phyloP scores from a whole-genome alignment of 2,329 filamentous ascomycete species.

The Epichloe elymi region DNA sequence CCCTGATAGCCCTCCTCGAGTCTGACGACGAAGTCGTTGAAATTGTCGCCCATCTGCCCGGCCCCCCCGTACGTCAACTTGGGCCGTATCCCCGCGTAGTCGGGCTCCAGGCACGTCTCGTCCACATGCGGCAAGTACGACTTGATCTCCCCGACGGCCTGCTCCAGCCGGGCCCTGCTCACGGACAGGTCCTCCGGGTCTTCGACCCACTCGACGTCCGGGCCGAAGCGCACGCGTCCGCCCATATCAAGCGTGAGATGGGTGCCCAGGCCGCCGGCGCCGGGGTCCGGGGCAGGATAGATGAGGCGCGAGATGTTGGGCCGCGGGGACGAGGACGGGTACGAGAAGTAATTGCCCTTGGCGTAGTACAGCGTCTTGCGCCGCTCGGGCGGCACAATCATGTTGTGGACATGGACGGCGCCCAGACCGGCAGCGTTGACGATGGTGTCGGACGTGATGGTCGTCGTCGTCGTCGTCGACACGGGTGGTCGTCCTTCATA shows the following conservation, averaged over 20 bases:
- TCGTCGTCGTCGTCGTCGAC: constrained; percentile 17
- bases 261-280: constrained; percentile 75
- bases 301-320: constrained; percentile 61
- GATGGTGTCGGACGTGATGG: constrained; percentile 61
- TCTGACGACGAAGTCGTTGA: constrained; percentile 72
- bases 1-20: constrained; percentile 66
- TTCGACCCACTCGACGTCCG: constrained; percentile 88
- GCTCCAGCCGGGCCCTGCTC: constrained; percentile 45
- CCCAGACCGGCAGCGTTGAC: constrained; percentile 79
- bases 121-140: constrained; percentile 69
- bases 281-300: constrained; percentile 76
- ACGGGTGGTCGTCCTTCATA: constrained; percentile 22
- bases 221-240: constrained; percentile 79
- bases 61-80: constrained; percentile 54
- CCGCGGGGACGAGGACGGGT: constrained; percentile 38
- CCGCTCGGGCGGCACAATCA: constrained; percentile 50
- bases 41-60: constrained; percentile 51
- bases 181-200: constrained; percentile 56
- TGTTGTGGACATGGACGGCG: constrained; percentile 67
- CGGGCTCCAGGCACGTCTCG: constrained; percentile 50
- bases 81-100: constrained; percentile 86
- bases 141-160: constrained; percentile 62
- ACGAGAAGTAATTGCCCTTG: constrained; percentile 93
- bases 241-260: constrained; percentile 84
- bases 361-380: constrained; percentile 61